Evolutionary conservation across 495 filamentous ascomycete genomes (phyloP), one percentile per base, ranked within the genome.

Genomic region (Xylaria curta): DNA sequence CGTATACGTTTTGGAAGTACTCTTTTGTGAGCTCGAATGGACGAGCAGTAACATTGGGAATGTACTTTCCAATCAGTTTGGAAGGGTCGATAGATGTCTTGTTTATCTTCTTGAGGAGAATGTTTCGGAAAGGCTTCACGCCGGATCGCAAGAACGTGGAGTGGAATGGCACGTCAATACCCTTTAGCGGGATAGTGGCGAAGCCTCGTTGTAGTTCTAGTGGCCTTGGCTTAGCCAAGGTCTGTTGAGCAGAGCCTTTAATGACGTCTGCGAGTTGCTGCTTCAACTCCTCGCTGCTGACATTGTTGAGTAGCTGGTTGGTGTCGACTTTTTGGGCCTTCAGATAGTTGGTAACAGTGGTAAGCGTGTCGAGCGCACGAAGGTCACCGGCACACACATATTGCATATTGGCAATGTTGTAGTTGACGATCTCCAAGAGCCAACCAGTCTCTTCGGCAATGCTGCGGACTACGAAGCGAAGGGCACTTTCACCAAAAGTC

Each of bases 141-240:
- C 96, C 96, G 26, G 93, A 97, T 24, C 96, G 91, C 81, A 99
- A 84, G 88, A 98, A 99, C 53, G 97, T 99, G 75, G 91, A 94
- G 86, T 99, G 96, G 92, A 99, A 99, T 65, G 96, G 96, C 72
- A 99, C 96, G 76, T 99, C 96, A 78, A 99, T 99, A 71, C 96
- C 96, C 80, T 91, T 91, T 70, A 99, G 93, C 51, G 96, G 96
- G 76, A 98, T 98, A 40, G 96, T 98, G 60, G 96, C 96, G 76
- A 97, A 97, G 49, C 96, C 96, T 74, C 96, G 94, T 83, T 98
- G 89, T 53, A 99, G 89, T 33, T 93, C 88, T 66, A 98, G 86
- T 8, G 95, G 96, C 76, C 88, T 88, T 3, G 95, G 94, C 85
- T 99, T 99, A 69, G 89, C 84, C 73, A 93, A 89, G 2, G 96